Evolutionary conservation across 495 filamentous ascomycete genomes (phyloP).

Genomic region (Aspergillus affinis): DNA sequence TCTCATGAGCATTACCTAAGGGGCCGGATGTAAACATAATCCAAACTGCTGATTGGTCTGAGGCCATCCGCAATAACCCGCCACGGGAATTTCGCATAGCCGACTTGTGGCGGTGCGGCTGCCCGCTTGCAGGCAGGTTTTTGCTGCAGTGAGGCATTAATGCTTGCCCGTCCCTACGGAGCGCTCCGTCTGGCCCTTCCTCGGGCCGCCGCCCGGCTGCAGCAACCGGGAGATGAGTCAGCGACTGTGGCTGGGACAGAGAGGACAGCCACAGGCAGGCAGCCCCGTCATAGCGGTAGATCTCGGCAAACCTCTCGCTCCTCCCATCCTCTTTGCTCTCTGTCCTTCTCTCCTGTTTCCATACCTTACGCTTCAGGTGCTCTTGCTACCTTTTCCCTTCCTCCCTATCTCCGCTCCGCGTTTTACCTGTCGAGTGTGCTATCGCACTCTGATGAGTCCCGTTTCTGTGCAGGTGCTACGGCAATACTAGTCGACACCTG

Average conservation of each 20-base stretch:
- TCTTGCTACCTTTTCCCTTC: slow-evolving; percentile 13
- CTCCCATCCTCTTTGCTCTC: slow-evolving; percentile 8
- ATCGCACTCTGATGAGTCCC: slow-evolving; percentile 49
- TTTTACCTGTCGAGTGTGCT: slow-evolving; percentile 21
- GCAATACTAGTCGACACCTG: slow-evolving; percentile 50
- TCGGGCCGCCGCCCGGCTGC: slow-evolving; percentile 4
- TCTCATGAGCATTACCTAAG: background rate
- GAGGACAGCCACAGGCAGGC: slow-evolving; percentile 18
- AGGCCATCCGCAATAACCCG: slow-evolving; percentile 26
- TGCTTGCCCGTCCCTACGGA: too few relatives aligned
- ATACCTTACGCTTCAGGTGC: background rate
- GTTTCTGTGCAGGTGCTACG: slow-evolving; percentile 46
- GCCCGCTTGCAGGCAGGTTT: background rate
- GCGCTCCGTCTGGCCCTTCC: background rate
- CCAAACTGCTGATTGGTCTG: slow-evolving; percentile 8
- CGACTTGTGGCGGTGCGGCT: slow-evolving; percentile 26
- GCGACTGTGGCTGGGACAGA: slow-evolving; percentile 8
- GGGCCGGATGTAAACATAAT: background rate
- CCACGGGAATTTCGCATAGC: slow-evolving; percentile 26
- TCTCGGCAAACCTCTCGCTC: slow-evolving; percentile 20
- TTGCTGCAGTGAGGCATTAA: background rate
- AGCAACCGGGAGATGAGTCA: slow-evolving; percentile 15
- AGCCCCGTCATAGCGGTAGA: slow-evolving; percentile 27
- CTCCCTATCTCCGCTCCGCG: slow-evolving; percentile 7
- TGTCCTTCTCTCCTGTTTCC: slow-evolving; percentile 16